Evolutionary conservation across 257 asterid species (phyloP).

Genomic region (Verbena officinalis): DNA sequence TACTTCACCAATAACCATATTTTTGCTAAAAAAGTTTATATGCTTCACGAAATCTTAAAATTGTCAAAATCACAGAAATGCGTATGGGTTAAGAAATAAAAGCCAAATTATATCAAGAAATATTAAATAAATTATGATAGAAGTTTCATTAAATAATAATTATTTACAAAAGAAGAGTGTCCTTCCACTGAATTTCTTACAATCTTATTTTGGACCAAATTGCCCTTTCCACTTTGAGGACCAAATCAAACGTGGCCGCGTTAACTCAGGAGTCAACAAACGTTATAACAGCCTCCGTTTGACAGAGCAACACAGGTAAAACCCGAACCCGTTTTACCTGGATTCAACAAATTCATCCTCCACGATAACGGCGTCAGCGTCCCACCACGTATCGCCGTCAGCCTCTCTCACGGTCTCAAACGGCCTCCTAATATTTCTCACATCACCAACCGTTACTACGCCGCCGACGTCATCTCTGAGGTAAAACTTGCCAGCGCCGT

Average conservation of each 20-base stretch:
- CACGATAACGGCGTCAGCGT: constrained; percentile 71
- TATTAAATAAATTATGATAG: no score
- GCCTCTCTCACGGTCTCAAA: constrained; percentile 43
- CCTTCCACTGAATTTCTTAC: constrained; percentile 15
- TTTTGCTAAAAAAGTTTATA: no score
- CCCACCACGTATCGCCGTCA: constrained; percentile 74
- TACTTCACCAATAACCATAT: no score
- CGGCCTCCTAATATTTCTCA: constrained; percentile 67
- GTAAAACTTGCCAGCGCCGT: constrained; percentile 52
- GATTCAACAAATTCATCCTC: constrained; percentile 44
- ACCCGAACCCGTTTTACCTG: constrained; percentile 13
- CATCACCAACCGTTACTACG: constrained; percentile 74
- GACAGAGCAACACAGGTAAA: constrained; percentile 5
- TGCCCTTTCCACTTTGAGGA: constrained; percentile 4
- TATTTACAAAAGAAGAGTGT: constrained; percentile 34
- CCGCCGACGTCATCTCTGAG: constrained; percentile 63
- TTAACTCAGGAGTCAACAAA: constrained; percentile 15
- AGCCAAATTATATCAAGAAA: no score
- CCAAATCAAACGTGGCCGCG: constrained; percentile 23
- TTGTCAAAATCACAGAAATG: no score
- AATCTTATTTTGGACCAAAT: background rate
- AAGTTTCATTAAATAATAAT: constrained; percentile 15
- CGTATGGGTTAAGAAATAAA: no score
- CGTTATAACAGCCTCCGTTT: background rate
- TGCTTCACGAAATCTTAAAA: no score